Conservation (phyloP, 164 flowering plant species). For the Platanus orientalis region DNA sequence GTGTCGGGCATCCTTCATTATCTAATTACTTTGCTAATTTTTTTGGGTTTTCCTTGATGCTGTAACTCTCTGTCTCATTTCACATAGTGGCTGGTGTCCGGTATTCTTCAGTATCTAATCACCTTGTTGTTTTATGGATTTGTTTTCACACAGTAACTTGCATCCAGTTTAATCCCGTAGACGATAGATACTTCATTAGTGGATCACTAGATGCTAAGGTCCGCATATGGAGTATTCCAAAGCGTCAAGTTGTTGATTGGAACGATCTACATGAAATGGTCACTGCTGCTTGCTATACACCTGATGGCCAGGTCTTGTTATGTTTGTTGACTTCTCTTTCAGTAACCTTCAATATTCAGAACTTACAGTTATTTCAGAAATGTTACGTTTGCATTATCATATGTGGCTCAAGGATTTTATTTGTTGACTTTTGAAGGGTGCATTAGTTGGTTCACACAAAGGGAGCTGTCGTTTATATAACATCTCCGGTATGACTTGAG, state of each 20-base stretch:
- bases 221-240: constrained; percentile 98
- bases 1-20: neutral
- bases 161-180: constrained; percentile 98
- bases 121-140: no score
- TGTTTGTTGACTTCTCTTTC: constrained; percentile 3
- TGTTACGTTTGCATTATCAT: neutral
- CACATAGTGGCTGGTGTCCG: no score
- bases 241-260: constrained; percentile 96
- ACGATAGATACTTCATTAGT: constrained; percentile 96
- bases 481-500: constrained; percentile 56
- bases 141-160: constrained; percentile 92
- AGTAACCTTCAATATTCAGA: neutral
- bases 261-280: constrained; percentile 98
- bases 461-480: constrained; percentile 82
- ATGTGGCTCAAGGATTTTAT: constrained; percentile 16
- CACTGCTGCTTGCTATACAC: constrained; percentile 97
- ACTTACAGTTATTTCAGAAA: neutral
- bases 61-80: no score
- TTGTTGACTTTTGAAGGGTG: constrained; percentile 55
- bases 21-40: constrained; percentile 9
- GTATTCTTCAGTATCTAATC: no score
- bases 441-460: constrained; percentile 96
- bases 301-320: constrained; percentile 85
- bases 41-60: constrained; percentile 27
- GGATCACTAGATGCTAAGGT: constrained; percentile 98